Conservation (phyloP, 2,329 filamentous ascomycete genomes). For the Passalora sequoiae region DNA sequence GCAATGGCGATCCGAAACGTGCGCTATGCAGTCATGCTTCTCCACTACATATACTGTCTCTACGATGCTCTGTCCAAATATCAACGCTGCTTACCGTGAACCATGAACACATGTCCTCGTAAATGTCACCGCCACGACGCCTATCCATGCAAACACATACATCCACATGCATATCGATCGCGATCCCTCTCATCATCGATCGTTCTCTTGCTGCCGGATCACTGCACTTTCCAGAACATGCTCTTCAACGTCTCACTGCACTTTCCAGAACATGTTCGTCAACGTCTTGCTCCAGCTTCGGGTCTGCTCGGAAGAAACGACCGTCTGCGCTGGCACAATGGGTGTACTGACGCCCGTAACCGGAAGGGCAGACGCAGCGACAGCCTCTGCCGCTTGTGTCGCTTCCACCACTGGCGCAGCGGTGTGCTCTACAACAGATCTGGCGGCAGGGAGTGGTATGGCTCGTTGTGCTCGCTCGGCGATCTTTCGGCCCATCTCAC, state of each 20-base stretch:
- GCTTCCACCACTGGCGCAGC: neutral
- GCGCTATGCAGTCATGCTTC: too few relatives aligned
- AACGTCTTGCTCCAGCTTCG: neutral
- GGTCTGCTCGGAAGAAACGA: neutral
- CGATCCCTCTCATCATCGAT: too few relatives aligned
- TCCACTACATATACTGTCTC: too few relatives aligned
- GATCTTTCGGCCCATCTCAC: constrained; percentile 22
- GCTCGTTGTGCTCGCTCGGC: constrained; percentile 17
- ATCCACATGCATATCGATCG: too few relatives aligned
- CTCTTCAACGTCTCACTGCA: constrained; percentile 2
- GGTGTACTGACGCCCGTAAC: constrained; percentile 4
- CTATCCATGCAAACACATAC: too few relatives aligned
- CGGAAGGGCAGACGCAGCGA: neutral
- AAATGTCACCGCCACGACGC: too few relatives aligned
- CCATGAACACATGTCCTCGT: too few relatives aligned
- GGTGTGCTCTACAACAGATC: too few relatives aligned
- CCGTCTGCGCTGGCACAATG: neutral
- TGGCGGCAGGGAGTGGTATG: constrained; percentile 15
- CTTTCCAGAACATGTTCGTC: constrained; percentile 1
- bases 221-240: constrained; percentile 2
- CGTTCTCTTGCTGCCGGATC: too few relatives aligned
- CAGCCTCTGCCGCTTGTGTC: constrained; percentile 1
- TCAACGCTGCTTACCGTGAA: too few relatives aligned
- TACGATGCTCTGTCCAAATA: too few relatives aligned
- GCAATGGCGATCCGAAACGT: too few relatives aligned